phyloP scores from a whole-genome alignment of 2,329 filamentous ascomycete genomes.

The Colletotrichum tropicale region DNA sequence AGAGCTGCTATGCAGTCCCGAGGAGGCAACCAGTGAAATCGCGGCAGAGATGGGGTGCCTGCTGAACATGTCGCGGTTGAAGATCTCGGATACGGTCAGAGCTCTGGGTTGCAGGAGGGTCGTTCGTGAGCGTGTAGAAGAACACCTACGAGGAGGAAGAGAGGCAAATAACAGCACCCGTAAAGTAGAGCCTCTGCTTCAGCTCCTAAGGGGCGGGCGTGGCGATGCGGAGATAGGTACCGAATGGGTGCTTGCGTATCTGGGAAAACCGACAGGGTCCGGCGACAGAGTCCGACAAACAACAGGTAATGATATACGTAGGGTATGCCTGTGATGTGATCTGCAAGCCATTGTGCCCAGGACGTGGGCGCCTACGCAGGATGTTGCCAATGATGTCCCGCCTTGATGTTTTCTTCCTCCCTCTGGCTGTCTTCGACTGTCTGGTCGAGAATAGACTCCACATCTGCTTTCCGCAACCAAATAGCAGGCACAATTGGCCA shows the following conservation, averaged over 20 bases:
- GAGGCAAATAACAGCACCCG: too few species aligned
- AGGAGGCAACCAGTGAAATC: not conserved
- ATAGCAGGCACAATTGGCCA: not conserved
- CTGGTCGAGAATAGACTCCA: not conserved
- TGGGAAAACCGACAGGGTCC: too few species aligned
- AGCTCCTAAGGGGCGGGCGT: too few species aligned
- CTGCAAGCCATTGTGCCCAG: not conserved
- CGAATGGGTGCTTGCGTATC: too few species aligned
- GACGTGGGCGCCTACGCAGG: not conserved
- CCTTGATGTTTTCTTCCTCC: not conserved
- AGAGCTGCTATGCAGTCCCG: not conserved
- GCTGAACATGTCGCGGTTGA: not conserved
- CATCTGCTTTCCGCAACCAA: not conserved
- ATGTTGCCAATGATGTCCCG: not conserved
- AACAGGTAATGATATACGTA: not conserved
- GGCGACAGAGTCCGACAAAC: too few species aligned
- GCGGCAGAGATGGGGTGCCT: not conserved
- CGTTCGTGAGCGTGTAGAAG: too few species aligned
- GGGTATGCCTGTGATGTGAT: not conserved
- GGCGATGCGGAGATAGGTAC: too few species aligned
- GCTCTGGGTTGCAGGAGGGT: too few species aligned
- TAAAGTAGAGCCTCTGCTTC: too few species aligned
- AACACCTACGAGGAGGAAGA: too few species aligned
- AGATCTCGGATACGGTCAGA: too few species aligned
- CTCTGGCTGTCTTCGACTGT: not conserved